These are phyloP conservation scores for Ceratocystis alfenasii DNA, from an alignment of 2,329 filamentous ascomycete genomes.

Conservation along the genomic window DNA sequence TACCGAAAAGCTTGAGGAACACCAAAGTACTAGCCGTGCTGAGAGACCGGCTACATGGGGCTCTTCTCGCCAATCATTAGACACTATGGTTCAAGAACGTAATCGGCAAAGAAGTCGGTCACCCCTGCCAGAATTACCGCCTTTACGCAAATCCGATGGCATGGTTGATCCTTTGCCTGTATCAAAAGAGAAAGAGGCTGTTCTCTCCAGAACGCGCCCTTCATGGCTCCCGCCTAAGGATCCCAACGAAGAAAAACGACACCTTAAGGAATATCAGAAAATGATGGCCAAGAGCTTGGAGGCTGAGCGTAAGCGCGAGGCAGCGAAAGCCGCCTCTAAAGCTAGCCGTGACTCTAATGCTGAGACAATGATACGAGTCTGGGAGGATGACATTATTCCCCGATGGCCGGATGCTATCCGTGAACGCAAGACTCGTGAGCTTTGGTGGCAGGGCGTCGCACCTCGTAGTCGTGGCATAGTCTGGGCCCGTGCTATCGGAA, in stretches of 20 bases:
- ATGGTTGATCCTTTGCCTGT: slow-evolving; percentile 77
- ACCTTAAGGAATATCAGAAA: slow-evolving; percentile 72
- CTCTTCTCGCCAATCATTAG: slow-evolving; percentile 22
- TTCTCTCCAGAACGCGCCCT: slow-evolving; percentile 65
- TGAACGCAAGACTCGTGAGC: slow-evolving; percentile 56
- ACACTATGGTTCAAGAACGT: slow-evolving; percentile 22
- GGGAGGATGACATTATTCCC: slow-evolving; percentile 65
- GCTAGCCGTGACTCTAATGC: slow-evolving; percentile 44
- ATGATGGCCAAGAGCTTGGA: slow-evolving; percentile 60
- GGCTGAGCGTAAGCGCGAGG: slow-evolving; percentile 48
- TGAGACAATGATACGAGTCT: slow-evolving; percentile 47
- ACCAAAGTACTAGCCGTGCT: slow-evolving; percentile 45
- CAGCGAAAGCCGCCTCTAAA: slow-evolving; percentile 39
- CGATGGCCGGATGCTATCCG: slow-evolving; percentile 62
- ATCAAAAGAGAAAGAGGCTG: slow-evolving; percentile 77
- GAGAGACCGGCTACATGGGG: slow-evolving; percentile 24
- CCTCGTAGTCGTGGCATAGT: slow-evolving; percentile 56
- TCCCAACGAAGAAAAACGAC: slow-evolving; percentile 78
- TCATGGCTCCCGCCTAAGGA: slow-evolving; percentile 81
- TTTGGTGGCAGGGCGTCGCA: slow-evolving; percentile 74
- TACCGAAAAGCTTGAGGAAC: slow-evolving; percentile 70
- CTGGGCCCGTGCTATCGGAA: slow-evolving; percentile 61
- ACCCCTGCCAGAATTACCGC: slow-evolving; percentile 56
- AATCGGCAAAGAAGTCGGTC: slow-evolving; percentile 28
- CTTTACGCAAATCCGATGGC: slow-evolving; percentile 59